These are phyloP conservation scores for Epichloe gansuensis DNA, from an alignment of 2,329 filamentous ascomycete genomes.

Conservation along the genomic window DNA sequence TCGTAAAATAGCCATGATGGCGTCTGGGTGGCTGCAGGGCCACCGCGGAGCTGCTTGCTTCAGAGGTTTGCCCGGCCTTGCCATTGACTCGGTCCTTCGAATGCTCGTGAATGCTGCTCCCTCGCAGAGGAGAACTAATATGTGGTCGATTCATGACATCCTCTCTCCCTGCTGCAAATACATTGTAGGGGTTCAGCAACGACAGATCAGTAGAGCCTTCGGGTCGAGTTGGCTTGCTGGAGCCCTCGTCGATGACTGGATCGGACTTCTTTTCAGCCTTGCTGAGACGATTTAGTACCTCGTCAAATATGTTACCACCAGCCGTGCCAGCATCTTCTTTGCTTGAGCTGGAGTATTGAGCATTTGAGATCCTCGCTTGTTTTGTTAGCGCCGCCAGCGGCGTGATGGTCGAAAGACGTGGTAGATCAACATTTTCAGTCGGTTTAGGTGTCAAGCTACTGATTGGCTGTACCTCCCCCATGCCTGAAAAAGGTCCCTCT, in stretches of 20 bases:
- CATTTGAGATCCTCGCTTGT: conserved; percentile 5
- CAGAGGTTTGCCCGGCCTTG: not conserved
- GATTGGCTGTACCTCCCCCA: not conserved
- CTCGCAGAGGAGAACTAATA: conserved; percentile 16
- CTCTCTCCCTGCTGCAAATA: conserved; percentile 8
- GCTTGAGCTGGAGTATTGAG: conserved; percentile 1
- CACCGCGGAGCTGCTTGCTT: not conserved
- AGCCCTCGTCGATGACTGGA: too few relatives aligned
- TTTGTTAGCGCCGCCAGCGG: conserved; percentile 4
- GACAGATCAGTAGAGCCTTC: not conserved
- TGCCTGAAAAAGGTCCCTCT: conserved; percentile 6
- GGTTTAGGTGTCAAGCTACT: not conserved
- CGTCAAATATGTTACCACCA: conserved; percentile 3
- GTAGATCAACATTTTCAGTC: not conserved
- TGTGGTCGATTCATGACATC: conserved; percentile 11
- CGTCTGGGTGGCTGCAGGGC: not conserved
- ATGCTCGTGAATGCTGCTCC: conserved; percentile 8
- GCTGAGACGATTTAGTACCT: conserved; percentile 4
- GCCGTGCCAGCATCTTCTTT: not conserved
- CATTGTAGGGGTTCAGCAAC: conserved; percentile 15
- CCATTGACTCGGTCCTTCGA: not conserved
- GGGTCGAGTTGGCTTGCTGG: not conserved
- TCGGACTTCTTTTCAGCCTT: not conserved
- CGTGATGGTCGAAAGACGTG: conserved; percentile 16
- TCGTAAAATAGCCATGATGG: conserved; percentile 4